Evolutionary conservation across 2,329 filamentous ascomycete species (phyloP), one percentile per base, ranked within the genome.

Genomic region (Trichoderma sp.): DNA sequence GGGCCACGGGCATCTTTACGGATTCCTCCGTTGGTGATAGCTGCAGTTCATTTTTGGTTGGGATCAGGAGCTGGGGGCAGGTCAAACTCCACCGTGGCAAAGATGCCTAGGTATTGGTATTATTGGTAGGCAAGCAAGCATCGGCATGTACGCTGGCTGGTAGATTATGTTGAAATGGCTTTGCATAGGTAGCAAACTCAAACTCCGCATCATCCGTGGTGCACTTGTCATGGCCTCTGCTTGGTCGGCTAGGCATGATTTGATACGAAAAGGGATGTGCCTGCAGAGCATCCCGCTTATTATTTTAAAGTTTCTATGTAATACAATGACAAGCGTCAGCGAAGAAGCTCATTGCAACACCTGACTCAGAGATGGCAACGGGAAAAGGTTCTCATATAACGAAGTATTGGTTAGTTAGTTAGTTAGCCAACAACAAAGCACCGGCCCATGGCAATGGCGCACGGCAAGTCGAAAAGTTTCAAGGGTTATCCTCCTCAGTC

Each of bases 401-500:
- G 50, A 43, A 30, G 57, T 30, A n/a, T 30, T 34, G 50, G 17
- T 53, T 36, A 36, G 34, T 36, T 36, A 36, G 32, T 34, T 50
- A 23, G 23, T n/a, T 58, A 67, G 64, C 64, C 63, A 55, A 66
- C 47, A 28, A 39, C 47, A 53, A 20, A 23, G 7, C 20, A 23
- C 13, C 43, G 7, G 47, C 63, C 30, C 20, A 20, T 66, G 30
- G 13, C 9, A 66, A 34, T 36, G 53, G 47, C 30, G 28, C 43
- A 36, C 13, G 32, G 47, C 50, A 58, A 57, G 34, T 26, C 28
- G 11, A 43, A 39, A 36, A n/a, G 13, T 23, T n/a, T 70, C 61
- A 68, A 57, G 55, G 23, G 26, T 58, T 68, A 8, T 87, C 86
- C 3, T 87, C 85, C 63, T 87, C 86, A 0, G 84, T 87, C 28